Conservation (phyloP, 208 protist species). For the Leishmania martiniquensis region DNA sequence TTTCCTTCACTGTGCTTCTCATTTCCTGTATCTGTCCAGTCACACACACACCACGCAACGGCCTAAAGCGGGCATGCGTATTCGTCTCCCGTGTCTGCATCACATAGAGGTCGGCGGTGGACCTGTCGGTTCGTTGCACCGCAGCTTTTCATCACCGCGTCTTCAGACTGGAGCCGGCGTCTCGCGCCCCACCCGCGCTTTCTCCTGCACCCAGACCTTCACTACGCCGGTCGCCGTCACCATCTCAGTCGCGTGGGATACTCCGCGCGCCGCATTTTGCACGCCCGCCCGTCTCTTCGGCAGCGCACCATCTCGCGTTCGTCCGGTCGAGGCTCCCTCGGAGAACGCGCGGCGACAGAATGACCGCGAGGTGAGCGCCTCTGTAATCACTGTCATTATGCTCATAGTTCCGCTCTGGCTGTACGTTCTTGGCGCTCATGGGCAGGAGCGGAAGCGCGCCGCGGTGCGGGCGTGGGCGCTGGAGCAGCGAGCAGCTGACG, state of each 20-base stretch:
- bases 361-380: slow-evolving; percentile 56
- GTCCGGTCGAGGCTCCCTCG: slow-evolving; percentile 45
- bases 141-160: not conserved
- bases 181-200: not conserved
- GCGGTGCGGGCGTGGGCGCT: slow-evolving; percentile 38
- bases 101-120: not conserved
- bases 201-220: not conserved
- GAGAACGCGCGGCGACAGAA: slow-evolving; percentile 47
- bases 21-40: not conserved
- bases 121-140: not conserved
- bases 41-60: not conserved
- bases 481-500: slow-evolving; percentile 21
- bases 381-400: slow-evolving; percentile 54
- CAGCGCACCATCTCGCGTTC: slow-evolving; percentile 57
- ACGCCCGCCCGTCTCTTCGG: slow-evolving; percentile 31
- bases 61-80: not conserved
- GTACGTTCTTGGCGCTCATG: slow-evolving; percentile 43
- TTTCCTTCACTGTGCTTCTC: not conserved
- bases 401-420: slow-evolving; percentile 60
- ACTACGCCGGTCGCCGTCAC: not conserved
- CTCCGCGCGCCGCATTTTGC: not conserved
- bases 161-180: not conserved
- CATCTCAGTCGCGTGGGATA: not conserved
- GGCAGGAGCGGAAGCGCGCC: slow-evolving; percentile 39
- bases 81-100: not conserved